Percentiles rank a stretch among this genome's conserved stretches.
Conservation (phyloP, 192 early-diverging fungal genomes). For the Entophlyctis luteolus region DNA sequence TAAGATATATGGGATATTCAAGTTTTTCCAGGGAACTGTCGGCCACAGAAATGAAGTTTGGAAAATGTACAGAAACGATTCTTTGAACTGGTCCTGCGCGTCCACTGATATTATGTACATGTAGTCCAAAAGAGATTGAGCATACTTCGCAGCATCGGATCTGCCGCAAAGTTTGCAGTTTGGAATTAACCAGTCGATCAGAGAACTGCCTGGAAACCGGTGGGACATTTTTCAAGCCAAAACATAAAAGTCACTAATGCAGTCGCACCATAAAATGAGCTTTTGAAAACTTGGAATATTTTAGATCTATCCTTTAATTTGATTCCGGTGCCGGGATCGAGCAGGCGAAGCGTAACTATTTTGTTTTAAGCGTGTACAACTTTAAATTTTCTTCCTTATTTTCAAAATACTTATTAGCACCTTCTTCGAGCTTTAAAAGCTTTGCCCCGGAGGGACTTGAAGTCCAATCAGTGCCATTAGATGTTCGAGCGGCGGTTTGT, state of each 20-base stretch:
- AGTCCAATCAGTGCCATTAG: no score
- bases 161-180: slow-evolving; percentile 36
- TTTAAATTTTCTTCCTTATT: no score
- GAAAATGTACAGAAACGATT: slow-evolving; percentile 31
- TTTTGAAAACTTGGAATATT: slow-evolving; percentile 36
- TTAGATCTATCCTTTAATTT: slow-evolving; percentile 37
- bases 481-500: no score
- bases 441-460: no score
- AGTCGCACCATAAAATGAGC: slow-evolving; percentile 36
- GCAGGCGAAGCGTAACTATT: slow-evolving; percentile 22
- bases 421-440: no score
- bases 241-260: not conserved
- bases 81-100: slow-evolving; percentile 33
- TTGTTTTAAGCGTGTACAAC: not conserved
- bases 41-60: slow-evolving; percentile 36
- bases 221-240: not conserved
- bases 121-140: slow-evolving; percentile 30
- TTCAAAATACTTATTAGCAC: no score
- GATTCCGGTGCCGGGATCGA: slow-evolving; percentile 30
- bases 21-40: slow-evolving; percentile 17
- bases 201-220: slow-evolving; percentile 18
- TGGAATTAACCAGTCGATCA: slow-evolving; percentile 35
- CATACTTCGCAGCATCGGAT: slow-evolving; percentile 29
- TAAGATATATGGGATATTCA: slow-evolving; percentile 33
- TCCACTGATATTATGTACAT: slow-evolving; percentile 41